Base-by-base conservation (phyloP, 1,139 yeast genomes). In the Blastobotrys raffinosifermentans region DNA sequence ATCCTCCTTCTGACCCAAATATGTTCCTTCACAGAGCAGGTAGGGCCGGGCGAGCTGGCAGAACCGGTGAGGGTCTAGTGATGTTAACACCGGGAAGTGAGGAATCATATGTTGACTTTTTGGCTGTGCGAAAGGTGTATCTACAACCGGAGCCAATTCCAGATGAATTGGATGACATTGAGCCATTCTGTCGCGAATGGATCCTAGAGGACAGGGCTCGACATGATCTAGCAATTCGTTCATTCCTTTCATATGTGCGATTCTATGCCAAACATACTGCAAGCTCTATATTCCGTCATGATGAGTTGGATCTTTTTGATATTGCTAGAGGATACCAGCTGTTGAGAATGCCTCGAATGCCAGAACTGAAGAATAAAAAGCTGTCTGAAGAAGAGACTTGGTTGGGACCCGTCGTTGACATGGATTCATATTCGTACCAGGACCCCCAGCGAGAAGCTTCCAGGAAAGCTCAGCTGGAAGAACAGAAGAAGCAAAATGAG, bases 221-320 rank as follows among this genome's bases (percentile, higher is more conserved):
- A 36, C 93, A 86, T 58, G 97, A 91, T 50, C 68, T 74, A 23
- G 93, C 89, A 0, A 67, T 91, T 1, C 72, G 75, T 46, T 72
- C 96, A 3, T 91, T 80, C 55, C 94, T 93, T 29, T 89, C 93
- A 2, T 91, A 80, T 55, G 72, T 85, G 3, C 70, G 83, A 41
- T 84, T 84, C 54, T 93, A 91, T 57, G 75, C 91, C 10, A 87
- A 86, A 55, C 98, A 93, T 61, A 64, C 84, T n/a, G 95, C 96
- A 0, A 70, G 81, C 8, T 87, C 96, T 0, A 91, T 93, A 25
- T 93, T 93, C 64, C 69, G 98, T 45, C 53, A 84, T 15, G 73
- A 75, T 32, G 65, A 76, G 7, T 62, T 93, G 42, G 94, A 89
- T 56, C 80, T 83, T 50, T 58, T 80, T 19, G 83, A 80, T 0